Evolutionary conservation across 2,329 filamentous ascomycete species (phyloP).

Genomic region (Pseudonectria buxi): DNA sequence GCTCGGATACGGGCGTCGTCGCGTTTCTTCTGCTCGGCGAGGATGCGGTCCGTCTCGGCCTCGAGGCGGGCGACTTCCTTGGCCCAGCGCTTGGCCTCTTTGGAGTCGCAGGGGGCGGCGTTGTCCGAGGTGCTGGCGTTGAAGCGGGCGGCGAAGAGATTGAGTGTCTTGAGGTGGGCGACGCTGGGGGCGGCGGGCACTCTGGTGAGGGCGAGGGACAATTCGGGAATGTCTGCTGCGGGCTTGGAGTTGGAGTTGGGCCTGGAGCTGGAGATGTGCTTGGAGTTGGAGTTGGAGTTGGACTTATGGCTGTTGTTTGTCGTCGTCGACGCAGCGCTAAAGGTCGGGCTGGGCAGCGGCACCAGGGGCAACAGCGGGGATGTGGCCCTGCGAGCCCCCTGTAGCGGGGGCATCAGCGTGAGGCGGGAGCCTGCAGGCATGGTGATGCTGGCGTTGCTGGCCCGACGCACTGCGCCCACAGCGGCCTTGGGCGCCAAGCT

Average conservation of each 20-base stretch:
- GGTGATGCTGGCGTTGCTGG: slow-evolving; percentile 3
- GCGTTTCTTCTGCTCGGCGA: slow-evolving; percentile 43
- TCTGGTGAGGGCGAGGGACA: slow-evolving; percentile 3
- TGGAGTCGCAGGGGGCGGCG: slow-evolving; percentile 14
- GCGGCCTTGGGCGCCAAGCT: slow-evolving; percentile 14
- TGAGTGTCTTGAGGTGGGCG: slow-evolving; percentile 17
- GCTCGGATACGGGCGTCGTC: slow-evolving; percentile 40
- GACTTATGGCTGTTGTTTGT: not conserved
- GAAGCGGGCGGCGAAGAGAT: slow-evolving; percentile 14
- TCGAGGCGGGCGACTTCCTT: slow-evolving; percentile 38
- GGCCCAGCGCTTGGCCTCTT: slow-evolving; percentile 23
- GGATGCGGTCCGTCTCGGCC: slow-evolving; percentile 41
- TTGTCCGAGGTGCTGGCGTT: slow-evolving; percentile 14
- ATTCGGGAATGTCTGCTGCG: slow-evolving; percentile 5
- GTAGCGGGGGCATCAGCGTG: no score
- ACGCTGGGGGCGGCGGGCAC: slow-evolving; percentile 13
- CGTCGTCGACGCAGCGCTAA: no score
- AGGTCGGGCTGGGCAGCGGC: slow-evolving; percentile 1
- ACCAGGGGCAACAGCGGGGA: slow-evolving; percentile 9
- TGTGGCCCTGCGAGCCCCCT: not conserved
- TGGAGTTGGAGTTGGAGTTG: slow-evolving; percentile 3
- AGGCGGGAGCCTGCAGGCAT: slow-evolving; percentile 2
- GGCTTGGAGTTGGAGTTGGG: slow-evolving; percentile 5
- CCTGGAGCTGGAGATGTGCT: slow-evolving; percentile 3
- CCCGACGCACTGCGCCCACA: slow-evolving; percentile 8